Evolutionary conservation across 441 rosid species (phyloP).

Genomic region (Kokia cookei): DNA sequence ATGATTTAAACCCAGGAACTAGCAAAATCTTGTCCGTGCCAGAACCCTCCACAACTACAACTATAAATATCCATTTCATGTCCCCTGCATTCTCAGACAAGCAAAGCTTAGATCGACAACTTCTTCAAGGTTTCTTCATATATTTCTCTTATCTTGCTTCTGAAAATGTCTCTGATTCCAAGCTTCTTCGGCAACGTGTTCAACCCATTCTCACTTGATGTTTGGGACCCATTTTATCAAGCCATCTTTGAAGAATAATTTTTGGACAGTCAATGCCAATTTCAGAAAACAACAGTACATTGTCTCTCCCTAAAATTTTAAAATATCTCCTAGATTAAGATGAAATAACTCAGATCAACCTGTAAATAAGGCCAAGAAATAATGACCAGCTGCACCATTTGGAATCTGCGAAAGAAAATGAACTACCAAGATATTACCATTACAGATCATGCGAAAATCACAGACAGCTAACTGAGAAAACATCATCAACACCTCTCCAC

Average conservation of each 20-base stretch:
- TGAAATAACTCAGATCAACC: constrained; percentile 33
- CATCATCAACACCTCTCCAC: constrained; percentile 61
- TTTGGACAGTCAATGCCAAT: neutral
- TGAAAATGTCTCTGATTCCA: no score
- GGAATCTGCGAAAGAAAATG: constrained; percentile 54
- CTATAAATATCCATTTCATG: no score
- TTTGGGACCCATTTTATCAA: neutral
- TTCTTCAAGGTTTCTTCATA: no score
- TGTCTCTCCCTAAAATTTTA: neutral
- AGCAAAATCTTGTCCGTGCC: no score
- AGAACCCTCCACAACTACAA: no score
- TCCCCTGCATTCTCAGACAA: no score
- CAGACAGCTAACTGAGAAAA: neutral
- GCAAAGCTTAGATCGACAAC: no score
- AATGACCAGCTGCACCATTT: constrained; percentile 93
- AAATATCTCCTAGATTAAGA: neutral
- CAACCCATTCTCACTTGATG: no score
- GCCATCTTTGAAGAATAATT: neutral
- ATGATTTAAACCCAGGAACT: no score
- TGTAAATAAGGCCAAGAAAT: constrained; percentile 89
- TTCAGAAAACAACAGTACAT: neutral
- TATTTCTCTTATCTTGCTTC: no score
- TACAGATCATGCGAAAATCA: neutral
- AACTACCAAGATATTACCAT: constrained; percentile 13
- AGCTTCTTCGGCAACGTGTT: no score